phyloP scores from a whole-genome alignment of 1,284 basidiomycete species.

The Megacollybia platyphylla region DNA sequence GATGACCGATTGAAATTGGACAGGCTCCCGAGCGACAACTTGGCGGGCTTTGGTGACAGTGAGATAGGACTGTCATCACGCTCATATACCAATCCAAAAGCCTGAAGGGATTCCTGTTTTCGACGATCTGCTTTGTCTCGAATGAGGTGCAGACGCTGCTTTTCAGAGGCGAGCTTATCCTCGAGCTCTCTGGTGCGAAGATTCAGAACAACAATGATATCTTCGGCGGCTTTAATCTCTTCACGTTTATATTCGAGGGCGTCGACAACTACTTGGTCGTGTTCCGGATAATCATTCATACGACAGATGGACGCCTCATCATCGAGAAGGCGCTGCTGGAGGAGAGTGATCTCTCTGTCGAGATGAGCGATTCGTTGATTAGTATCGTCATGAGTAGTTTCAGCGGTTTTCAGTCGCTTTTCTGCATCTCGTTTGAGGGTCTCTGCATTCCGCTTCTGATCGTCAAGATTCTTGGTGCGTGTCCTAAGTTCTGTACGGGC shows the following conservation, averaged over 20 bases:
- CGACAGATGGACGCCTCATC: constrained; percentile 40
- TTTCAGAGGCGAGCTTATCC: constrained; percentile 38
- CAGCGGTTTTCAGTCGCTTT: constrained; percentile 68
- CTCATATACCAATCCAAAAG: constrained; percentile 5
- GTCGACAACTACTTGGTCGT: constrained; percentile 34
- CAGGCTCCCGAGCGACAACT: constrained; percentile 23
- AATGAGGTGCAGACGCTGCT: constrained; percentile 33
- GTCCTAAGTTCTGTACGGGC: constrained; percentile 69
- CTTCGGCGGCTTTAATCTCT: constrained; percentile 65
- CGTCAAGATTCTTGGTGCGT: constrained; percentile 77
- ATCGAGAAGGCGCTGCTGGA: constrained; percentile 39
- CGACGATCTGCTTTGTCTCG: constrained; percentile 37
- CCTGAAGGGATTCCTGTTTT: constrained; percentile 16
- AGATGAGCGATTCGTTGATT: constrained; percentile 53
- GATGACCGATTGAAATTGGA: constrained; percentile 16
- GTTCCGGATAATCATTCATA: constrained; percentile 24
- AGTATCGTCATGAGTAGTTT: constrained; percentile 53
- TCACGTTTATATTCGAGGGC: constrained; percentile 46
- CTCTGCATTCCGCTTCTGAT: constrained; percentile 78
- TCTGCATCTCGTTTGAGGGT: constrained; percentile 73
- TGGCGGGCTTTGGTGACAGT: constrained; percentile 20
- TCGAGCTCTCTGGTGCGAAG: constrained; percentile 48
- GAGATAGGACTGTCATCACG: constrained; percentile 4
- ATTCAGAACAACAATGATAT: constrained; percentile 40
- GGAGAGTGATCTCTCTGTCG: constrained; percentile 51